phyloP scores from a whole-genome alignment of 1,139 yeast species.

The Taphrina pruni region DNA sequence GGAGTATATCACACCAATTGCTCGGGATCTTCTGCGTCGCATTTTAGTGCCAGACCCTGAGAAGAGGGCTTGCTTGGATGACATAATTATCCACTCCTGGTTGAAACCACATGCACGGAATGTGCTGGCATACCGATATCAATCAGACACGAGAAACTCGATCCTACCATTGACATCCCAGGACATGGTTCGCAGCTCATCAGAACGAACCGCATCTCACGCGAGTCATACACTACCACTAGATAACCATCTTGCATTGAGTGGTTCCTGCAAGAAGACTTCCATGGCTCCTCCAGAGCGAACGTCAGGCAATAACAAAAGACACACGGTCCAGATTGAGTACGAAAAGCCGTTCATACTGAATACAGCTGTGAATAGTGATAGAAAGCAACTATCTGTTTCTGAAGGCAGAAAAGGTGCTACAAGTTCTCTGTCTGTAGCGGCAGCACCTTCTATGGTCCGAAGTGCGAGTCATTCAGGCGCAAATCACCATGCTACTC shows the following conservation, averaged over 20 bases:
- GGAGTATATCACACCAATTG: constrained; percentile 86
- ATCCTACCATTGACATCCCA: constrained; percentile 1
- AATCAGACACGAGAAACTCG: not conserved
- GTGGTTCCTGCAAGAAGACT: constrained; percentile 42
- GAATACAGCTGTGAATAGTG: not conserved
- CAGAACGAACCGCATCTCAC: constrained; percentile 23
- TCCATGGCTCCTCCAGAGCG: constrained; percentile 36
- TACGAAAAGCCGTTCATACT: constrained; percentile 37
- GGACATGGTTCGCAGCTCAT: constrained; percentile 25
- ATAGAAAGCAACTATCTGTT: not conserved
- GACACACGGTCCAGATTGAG: constrained; percentile 46
- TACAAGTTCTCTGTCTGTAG: constrained; percentile 14
- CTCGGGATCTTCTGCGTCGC: constrained; percentile 85
- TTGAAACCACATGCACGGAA: constrained; percentile 67
- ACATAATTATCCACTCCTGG: constrained; percentile 86
- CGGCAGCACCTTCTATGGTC: constrained; percentile 29
- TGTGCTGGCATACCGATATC: not conserved
- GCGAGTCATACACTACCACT: constrained; percentile 25
- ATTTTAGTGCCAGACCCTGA: constrained; percentile 87
- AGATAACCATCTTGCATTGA: constrained; percentile 40
- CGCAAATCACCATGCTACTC: not conserved
- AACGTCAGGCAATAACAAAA: constrained; percentile 36
- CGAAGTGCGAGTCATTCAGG: constrained; percentile 38
- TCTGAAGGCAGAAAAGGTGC: not conserved
- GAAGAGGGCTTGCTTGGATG: constrained; percentile 69